phyloP scores from a whole-genome alignment of 352 stramenopile species.

The Globisporangium cederbergense region DNA sequence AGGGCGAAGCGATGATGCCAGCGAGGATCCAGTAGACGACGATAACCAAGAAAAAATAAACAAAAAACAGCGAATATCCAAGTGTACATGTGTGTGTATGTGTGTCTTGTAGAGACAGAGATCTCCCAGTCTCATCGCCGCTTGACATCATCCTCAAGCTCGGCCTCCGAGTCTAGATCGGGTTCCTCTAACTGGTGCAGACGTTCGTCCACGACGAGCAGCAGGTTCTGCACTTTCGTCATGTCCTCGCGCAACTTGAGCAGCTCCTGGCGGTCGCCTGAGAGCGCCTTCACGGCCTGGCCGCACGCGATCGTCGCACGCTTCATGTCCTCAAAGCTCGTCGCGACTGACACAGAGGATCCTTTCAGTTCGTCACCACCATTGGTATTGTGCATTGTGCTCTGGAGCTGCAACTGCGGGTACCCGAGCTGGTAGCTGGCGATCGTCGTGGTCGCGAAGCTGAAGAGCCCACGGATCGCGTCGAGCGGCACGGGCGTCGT shows the following conservation, averaged over 20 bases:
- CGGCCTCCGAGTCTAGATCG: constrained; percentile 38
- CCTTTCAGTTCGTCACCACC: background rate
- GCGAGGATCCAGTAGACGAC: constrained; percentile 2
- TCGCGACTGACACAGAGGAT: constrained; percentile 2
- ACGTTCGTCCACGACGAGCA: constrained; percentile 72
- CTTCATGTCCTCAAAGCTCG: constrained; percentile 27
- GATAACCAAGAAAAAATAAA: background rate
- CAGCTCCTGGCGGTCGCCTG: constrained; percentile 47
- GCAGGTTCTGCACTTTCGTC: constrained; percentile 71
- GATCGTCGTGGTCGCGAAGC: constrained; percentile 69
- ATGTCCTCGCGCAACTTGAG: constrained; percentile 61
- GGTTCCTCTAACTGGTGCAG: constrained; percentile 59
- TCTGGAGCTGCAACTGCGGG: constrained; percentile 25
- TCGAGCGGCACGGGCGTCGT: constrained; percentile 65
- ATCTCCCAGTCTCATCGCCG: background rate
- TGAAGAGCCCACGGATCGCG: constrained; percentile 62
- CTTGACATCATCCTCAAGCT: constrained; percentile 8
- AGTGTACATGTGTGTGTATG: background rate
- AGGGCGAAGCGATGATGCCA: background rate
- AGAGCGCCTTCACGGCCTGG: constrained; percentile 33
- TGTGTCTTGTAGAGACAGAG: background rate
- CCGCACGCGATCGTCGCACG: constrained; percentile 29
- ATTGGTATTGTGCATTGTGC: background rate
- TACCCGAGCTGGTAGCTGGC: constrained; percentile 80
- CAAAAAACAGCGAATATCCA: background rate